Evolutionary conservation across 2,329 filamentous ascomycete species (phyloP), one percentile per base, ranked within the genome.

Genomic region (Zymoseptoria brevis): DNA sequence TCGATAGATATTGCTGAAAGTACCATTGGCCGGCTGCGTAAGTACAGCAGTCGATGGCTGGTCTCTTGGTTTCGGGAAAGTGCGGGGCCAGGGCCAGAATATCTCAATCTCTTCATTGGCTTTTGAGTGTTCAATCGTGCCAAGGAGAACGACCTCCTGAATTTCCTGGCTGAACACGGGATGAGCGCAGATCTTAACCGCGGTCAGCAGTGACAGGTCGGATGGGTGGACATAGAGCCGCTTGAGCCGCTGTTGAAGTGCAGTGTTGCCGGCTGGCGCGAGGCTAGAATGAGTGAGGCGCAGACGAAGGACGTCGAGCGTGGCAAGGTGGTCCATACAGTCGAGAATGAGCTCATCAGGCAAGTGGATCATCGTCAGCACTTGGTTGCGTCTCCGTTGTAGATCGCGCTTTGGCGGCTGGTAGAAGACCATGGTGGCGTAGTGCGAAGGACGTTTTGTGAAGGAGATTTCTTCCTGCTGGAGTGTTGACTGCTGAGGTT

Each of bases 211-310:
- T 7, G 62, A 58, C 6, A 11, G 41, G 4, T 19, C 4, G 5
- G 56, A 57, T 2, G 62, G 64, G 19, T 64, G 62, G 8, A 67
- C 35, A 56, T 67, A 67, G 4, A 67, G 59, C 3, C 41, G 45
- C n/a, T 57, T 61, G 19, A 60, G 35, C n/a, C 56, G 56, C 7
- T 49, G 19, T 4, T 54, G 45, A 9, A 65, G 52, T 8, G 16
- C 41, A 26, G 48, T 57, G 49, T 13, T 56, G 50, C 58, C 60
- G 2, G 45, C 50, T 9, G 59, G 53, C 0, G 57, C 26, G 21
- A 66, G 52, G 2, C 9, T 9, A 8, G 52, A 26, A 45, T 52
- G 48, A 8, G 57, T 53, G 19, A 55, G 49, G 1, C 62, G 60
- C 4, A 57, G 21, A 3, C 45, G 48, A 9, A 60, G 58, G 16